A percentile compares a stretch with the other conserved stretches of the same genome.
phyloP scores from a whole-genome alignment of 2,329 filamentous ascomycete species.

The Venturia oleaginea region DNA sequence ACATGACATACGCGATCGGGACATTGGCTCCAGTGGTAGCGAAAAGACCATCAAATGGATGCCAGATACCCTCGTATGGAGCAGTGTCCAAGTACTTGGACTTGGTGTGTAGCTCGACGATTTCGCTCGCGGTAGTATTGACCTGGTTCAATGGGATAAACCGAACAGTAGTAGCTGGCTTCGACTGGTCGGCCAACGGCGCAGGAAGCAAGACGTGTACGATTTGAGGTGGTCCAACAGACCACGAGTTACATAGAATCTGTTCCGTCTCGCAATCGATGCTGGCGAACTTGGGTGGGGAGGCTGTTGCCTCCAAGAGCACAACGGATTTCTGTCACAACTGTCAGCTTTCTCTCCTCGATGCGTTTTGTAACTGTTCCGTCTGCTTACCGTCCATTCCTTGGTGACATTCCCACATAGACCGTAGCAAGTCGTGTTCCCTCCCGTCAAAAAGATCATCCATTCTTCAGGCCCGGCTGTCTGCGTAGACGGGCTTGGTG shows the following conservation, averaged over 20 bases:
- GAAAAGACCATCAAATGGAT: slow-evolving; percentile 63
- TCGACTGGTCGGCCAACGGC: slow-evolving; percentile 53
- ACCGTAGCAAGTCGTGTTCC: slow-evolving; percentile 72
- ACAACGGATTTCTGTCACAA: slow-evolving; percentile 48
- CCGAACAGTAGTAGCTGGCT: slow-evolving; percentile 55
- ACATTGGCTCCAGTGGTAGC: slow-evolving; percentile 53
- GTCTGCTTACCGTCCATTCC: slow-evolving; percentile 43
- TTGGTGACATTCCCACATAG: slow-evolving; percentile 55
- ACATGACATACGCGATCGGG: slow-evolving; percentile 59
- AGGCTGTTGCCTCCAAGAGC: slow-evolving; percentile 51
- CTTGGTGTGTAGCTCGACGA: slow-evolving; percentile 52
- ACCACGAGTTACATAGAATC: slow-evolving; percentile 68
- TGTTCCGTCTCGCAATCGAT: slow-evolving; percentile 68
- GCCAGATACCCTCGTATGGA: slow-evolving; percentile 58
- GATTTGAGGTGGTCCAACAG: slow-evolving; percentile 52
- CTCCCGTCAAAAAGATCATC: slow-evolving; percentile 65
- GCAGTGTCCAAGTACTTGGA: slow-evolving; percentile 44
- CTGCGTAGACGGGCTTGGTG: slow-evolving; percentile 49
- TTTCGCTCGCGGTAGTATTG: slow-evolving; percentile 54
- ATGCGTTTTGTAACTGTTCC: background rate
- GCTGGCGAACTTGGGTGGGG: slow-evolving; percentile 57
- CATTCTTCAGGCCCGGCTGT: slow-evolving; percentile 59
- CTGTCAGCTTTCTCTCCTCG: slow-evolving; percentile 14
- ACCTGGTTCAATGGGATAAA: slow-evolving; percentile 61
- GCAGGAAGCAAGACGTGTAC: slow-evolving; percentile 56